Conservation (phyloP, 345 rosid species). For the Linum trigynum region DNA sequence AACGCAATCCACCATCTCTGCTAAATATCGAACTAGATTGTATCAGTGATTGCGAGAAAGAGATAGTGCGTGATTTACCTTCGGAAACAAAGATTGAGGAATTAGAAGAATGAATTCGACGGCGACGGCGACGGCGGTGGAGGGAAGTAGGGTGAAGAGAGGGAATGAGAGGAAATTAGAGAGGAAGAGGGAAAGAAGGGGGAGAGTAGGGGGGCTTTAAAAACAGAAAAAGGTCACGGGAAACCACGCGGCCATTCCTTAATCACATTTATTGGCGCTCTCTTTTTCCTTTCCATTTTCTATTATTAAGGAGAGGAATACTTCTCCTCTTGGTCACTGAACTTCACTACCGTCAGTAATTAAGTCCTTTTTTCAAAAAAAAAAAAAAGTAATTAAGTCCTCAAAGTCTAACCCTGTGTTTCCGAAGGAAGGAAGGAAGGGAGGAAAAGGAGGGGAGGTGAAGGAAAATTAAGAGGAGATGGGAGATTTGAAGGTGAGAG, state of each 20-base stretch:
- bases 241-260: slow-evolving; percentile 31
- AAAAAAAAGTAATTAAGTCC: too few species aligned
- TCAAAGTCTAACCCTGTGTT: too few species aligned
- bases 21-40: too few species aligned
- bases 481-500: too few species aligned
- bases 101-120: neutral
- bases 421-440: too few species aligned
- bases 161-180: slow-evolving; percentile 2
- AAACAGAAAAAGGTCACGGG: slow-evolving; percentile 26
- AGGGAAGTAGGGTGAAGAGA: neutral
- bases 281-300: neutral
- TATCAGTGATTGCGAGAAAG: too few species aligned
- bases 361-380: too few species aligned
- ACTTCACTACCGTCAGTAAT: too few species aligned
- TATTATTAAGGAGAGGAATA: neutral
- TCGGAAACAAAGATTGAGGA: neutral
- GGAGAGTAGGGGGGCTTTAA: slow-evolving; percentile 12
- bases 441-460: too few species aligned
- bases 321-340: neutral
- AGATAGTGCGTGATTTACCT: neutral
- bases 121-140: neutral
- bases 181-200: slow-evolving; percentile 5
- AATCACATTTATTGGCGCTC: slow-evolving; percentile 25
- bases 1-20: too few species aligned
- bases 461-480: too few species aligned